Evolutionary conservation across 1,139 yeast species (phyloP).

Genomic region (Candida frijolesensis): DNA sequence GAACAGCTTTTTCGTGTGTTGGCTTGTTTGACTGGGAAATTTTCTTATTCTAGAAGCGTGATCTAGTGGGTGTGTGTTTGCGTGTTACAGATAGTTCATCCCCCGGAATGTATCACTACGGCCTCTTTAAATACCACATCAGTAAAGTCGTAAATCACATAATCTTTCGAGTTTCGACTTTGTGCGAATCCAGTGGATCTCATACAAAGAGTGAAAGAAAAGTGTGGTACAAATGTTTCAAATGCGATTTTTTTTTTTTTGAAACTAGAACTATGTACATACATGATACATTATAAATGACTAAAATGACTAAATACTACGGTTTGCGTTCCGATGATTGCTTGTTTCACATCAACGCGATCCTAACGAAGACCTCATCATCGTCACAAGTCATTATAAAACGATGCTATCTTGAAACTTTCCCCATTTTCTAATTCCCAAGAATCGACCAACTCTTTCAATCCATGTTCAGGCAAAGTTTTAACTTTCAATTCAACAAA

Average conservation of each 20-base stretch:
- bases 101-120: background rate
- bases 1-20: background rate
- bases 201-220: no score
- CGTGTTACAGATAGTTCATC: background rate
- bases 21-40: background rate
- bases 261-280: no score
- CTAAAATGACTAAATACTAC: background rate
- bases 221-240: background rate
- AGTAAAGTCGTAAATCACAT: background rate
- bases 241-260: background rate
- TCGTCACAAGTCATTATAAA: slow-evolving; percentile 8
- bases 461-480: slow-evolving; percentile 38
- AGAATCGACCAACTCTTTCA: slow-evolving; percentile 24
- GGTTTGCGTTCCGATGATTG: no score
- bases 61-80: background rate
- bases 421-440: slow-evolving; percentile 24
- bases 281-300: background rate
- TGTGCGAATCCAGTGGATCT: no score
- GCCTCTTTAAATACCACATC: background rate
- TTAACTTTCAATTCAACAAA: slow-evolving; percentile 35
- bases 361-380: no score
- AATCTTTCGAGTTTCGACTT: background rate
- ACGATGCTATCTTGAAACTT: slow-evolving; percentile 14
- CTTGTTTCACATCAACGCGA: background rate
- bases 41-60: background rate